Evolutionary conservation across 441 rosid genomes (phyloP), one percentile per base, ranked within the genome.

Genomic region (Geranium incanum): DNA sequence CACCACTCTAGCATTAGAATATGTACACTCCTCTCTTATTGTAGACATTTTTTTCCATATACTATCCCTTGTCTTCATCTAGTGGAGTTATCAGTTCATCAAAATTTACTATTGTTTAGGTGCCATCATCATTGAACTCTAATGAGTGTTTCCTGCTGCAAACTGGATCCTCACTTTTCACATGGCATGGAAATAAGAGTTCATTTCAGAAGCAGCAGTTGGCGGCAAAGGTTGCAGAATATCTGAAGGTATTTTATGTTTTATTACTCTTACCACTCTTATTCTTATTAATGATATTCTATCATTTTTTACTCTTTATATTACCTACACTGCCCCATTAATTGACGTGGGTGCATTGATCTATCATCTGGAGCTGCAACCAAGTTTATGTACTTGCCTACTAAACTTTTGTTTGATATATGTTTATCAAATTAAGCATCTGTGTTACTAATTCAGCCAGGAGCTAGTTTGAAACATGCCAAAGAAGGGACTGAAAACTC

Each of bases 401-500:
- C 19, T 59, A 18, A 11, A 16, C 28, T 59, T 21, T 57, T 6
- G 23, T 59, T 59, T n/a, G 64, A 21, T 59, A 59, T 59, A 59
- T 59, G 28, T 59, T 59, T 59, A 59, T 59, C 64, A 59, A 57
- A 59, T 6, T 59, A 59, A 59, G 23, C 64, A 16, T 19, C 28
- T 59, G 23, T 59, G 64, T 59, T 59, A 59, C 64, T 59, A 19
- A 59, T 82, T 78, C 87, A 95, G 99, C 97, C 96, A 45, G 99
- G 97, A 78, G 87, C 72, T 74, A 66, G 89, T 79, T 70, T 93
- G 71, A 93, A 95, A 82, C 92, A 89, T 87, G 90, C 95, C 55
- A 95, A 93, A 81, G 99, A 93, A 89, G 99, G 99, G 76, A 89
- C 98, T 67, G 99, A 95, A 90, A 95, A 87, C 86, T 91, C 97